phyloP scores from a whole-genome alignment of 371 early-diverging fungal species.

The Apophysomyces elegans region DNA sequence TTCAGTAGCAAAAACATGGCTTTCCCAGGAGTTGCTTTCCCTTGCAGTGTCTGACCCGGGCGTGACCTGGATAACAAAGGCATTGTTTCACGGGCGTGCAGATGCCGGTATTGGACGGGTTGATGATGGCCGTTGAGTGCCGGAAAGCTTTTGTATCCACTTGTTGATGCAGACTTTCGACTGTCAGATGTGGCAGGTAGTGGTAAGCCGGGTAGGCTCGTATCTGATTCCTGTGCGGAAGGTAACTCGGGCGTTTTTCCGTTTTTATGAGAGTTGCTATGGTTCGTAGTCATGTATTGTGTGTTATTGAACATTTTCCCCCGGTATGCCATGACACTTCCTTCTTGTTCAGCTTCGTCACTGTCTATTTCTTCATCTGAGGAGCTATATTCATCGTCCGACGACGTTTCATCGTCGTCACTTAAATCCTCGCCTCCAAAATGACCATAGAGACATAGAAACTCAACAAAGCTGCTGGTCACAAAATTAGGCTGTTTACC shows the following conservation, averaged over 20 bases:
- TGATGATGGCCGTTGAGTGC: slow-evolving; percentile 21
- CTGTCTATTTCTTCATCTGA: slow-evolving; percentile 27
- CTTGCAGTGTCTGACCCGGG: slow-evolving; percentile 58
- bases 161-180: slow-evolving; percentile 2
- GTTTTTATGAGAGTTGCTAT: background rate
- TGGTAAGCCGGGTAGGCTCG: slow-evolving; percentile 4
- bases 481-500: slow-evolving; percentile 75
- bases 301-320: slow-evolving; percentile 33
- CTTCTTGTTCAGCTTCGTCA: slow-evolving; percentile 19
- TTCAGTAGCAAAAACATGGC: slow-evolving; percentile 85
- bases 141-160: slow-evolving; percentile 10
- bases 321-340: slow-evolving; percentile 35
- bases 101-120: slow-evolving; percentile 40
- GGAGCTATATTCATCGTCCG: slow-evolving; percentile 18
- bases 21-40: slow-evolving; percentile 77
- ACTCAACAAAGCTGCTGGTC: slow-evolving; percentile 92
- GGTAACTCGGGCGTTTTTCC: slow-evolving; percentile 4
- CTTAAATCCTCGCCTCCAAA: slow-evolving; percentile 94
- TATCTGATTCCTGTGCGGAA: background rate
- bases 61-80: slow-evolving; percentile 61
- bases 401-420: slow-evolving; percentile 67
- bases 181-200: slow-evolving; percentile 14
- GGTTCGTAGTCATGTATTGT: slow-evolving; percentile 20
- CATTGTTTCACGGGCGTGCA: slow-evolving; percentile 51
- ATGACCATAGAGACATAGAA: slow-evolving; percentile 90